Evolutionary conservation across 495 filamentous ascomycete genomes (phyloP), one percentile per base, ranked within the genome.

Genomic region (Hypoxylon trugodes): DNA sequence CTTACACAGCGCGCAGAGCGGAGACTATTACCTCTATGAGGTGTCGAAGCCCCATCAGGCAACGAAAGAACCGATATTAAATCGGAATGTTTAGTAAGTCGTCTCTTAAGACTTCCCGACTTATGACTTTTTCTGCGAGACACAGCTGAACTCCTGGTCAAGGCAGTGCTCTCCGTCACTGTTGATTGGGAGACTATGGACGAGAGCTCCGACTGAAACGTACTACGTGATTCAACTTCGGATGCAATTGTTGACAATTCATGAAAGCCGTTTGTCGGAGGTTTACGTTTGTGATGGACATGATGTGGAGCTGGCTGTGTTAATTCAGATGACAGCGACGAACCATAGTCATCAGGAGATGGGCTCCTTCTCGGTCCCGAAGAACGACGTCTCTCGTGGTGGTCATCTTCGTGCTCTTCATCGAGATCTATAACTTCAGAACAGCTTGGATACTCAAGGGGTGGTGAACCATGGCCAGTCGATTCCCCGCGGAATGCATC

Each of bases 11-110:
- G 80, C 6, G 85, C 82, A 22, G 90, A 91, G 48, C 84, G 81
- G 54, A 86, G 83, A 71, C 89, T 93, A 63, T 78, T 84, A 3
- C 65, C 73, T 46, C 76, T 73, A 16, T 70, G 75, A 0, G 75
- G 65, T 1, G 74, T 49, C 28, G 79, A 87, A 59, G 84, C 80
- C 47, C 87, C 86, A 45, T 82, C 84, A 1, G 91, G 86, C 38
- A 89, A 76, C 0, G 96, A 98, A 5, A 98, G 80, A 19, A 97
- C 91, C 6, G 95, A 97, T 33, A 98, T 90, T 12, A 98, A 80
- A 73, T 98, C 96, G 9, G 91, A 91, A 75, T 97, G 92, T 36
- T 91, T 97, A 2, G 96, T 95, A 12, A 95, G 83, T 55, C 90
- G 84, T 65, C 91, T 85, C 67, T 90, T 92, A 19, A 90, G 68